Base-by-base conservation (phyloP, 495 filamentous ascomycete genomes). In the Tuber umbilicatum region DNA sequence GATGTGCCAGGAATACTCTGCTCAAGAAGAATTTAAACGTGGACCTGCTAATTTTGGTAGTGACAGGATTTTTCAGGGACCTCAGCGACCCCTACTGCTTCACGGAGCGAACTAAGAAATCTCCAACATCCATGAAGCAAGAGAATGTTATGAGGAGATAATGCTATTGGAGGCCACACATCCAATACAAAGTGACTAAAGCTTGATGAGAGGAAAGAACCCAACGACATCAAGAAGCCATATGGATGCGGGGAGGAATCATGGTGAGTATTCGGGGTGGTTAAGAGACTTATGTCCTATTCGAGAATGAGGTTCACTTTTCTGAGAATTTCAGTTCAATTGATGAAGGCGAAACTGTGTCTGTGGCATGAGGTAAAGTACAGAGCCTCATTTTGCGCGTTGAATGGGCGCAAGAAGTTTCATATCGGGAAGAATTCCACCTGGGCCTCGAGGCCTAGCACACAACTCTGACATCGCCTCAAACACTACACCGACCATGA, bases 1-100 rank as follows among this genome's bases (percentile, higher is more conserved):
- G 95, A 99, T 83, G 92, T 97, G 71, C 94, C 95, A 41, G 91
- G 95, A 38, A 98, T 99, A 95, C 91, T 99, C 73, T 90, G 95
- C 40, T 93, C 97, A 77, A 97, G 93, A 93, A 95, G 83, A 97
- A 97, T 83, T 88, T 91, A 35, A 99, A 99, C 81, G 89, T 91
- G n/a, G 89, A 92, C 79, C 98, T 95, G 0, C 95, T 95, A 2
- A 95, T 99, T 77, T 92, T 99, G 68, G 93, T 93, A 68, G 93
- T 97, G 27, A 99, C 95, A 19, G 94, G 95, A 55, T 99, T 98
- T 84, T 85, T 99, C 21, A 98, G 97, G 79, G 94, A 99, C 80
- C 87, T 99, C 31, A 93, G 92, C 45, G 93, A 93, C 73, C 92
- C 92, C 16, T 93, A 98, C 85, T 91, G 97, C 83, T 98, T 99